phyloP scores from a whole-genome alignment of 176 grass and related monocot genomes.

The Oryza glaberrima region DNA sequence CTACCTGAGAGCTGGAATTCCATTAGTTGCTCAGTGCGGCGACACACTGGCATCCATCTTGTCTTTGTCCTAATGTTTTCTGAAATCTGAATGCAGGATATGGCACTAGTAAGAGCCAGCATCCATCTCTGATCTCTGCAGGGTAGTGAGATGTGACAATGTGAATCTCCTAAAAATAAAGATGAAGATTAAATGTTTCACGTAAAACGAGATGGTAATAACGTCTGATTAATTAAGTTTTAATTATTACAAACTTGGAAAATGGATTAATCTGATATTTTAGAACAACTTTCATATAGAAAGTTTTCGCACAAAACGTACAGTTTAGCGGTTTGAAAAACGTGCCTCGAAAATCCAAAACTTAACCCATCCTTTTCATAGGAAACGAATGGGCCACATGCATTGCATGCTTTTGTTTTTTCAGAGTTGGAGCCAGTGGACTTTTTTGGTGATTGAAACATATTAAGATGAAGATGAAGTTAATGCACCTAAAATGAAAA shows the following conservation, averaged over 20 bases:
- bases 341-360: too few relatives aligned
- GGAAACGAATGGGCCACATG: neutral
- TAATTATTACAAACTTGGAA: too few relatives aligned
- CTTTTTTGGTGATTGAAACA: neutral
- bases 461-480: too few relatives aligned
- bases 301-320: too few relatives aligned
- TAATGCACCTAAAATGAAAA: too few relatives aligned
- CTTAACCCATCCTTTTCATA: too few relatives aligned
- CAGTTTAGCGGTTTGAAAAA: too few relatives aligned
- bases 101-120: neutral
- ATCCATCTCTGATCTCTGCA: neutral
- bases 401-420: neutral
- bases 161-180: neutral
- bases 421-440: neutral
- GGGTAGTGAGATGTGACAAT: neutral
- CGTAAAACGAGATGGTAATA: too few relatives aligned
- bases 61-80: slow-evolving; percentile 29
- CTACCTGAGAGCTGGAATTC: slow-evolving; percentile 24
- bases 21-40: slow-evolving; percentile 14
- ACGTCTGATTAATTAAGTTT: too few relatives aligned
- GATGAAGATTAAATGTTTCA: too few relatives aligned
- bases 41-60: slow-evolving; percentile 9
- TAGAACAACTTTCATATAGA: too few relatives aligned
- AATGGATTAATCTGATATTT: too few relatives aligned
- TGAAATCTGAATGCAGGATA: slow-evolving; percentile 1